Conservation (phyloP, 441 rosid genomes). For the Theobroma grandiflorum region DNA sequence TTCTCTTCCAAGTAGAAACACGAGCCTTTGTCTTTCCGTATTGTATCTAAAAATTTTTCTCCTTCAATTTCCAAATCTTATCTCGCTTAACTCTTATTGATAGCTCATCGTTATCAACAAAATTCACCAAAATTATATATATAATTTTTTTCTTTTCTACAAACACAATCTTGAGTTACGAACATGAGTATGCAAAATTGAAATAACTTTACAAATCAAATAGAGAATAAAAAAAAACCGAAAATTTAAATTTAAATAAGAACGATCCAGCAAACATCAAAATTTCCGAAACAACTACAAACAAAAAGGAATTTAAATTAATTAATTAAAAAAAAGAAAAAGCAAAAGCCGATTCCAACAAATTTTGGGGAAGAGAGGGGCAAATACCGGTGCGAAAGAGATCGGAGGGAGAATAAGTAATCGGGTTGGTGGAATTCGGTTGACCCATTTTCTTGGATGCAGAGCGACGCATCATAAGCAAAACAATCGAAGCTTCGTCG, state of each 20-base stretch:
- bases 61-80: not conserved
- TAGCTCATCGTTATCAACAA: slow-evolving; percentile 4
- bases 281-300: not conserved
- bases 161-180: not conserved
- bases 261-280: not conserved
- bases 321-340: slow-evolving; percentile 5
- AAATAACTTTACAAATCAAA: slow-evolving; percentile 5
- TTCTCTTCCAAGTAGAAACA: not conserved
- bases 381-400: slow-evolving; percentile 85
- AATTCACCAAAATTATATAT: not conserved
- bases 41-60: not conserved
- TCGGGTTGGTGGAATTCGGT: slow-evolving; percentile 64
- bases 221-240: not conserved
- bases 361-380: not conserved
- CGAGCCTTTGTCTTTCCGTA: too few species aligned
- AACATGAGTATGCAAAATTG: not conserved
- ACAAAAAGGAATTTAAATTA: not conserved
- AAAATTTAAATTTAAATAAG: not conserved
- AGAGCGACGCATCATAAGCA: slow-evolving; percentile 87
- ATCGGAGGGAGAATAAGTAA: slow-evolving; percentile 72
- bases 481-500: slow-evolving; percentile 24
- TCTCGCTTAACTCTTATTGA: not conserved
- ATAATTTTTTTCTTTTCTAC: not conserved
- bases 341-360: not conserved
- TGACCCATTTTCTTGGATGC: slow-evolving; percentile 75